phyloP scores from a whole-genome alignment of 2,329 filamentous ascomycete genomes.

The Penicillium sp. region DNA sequence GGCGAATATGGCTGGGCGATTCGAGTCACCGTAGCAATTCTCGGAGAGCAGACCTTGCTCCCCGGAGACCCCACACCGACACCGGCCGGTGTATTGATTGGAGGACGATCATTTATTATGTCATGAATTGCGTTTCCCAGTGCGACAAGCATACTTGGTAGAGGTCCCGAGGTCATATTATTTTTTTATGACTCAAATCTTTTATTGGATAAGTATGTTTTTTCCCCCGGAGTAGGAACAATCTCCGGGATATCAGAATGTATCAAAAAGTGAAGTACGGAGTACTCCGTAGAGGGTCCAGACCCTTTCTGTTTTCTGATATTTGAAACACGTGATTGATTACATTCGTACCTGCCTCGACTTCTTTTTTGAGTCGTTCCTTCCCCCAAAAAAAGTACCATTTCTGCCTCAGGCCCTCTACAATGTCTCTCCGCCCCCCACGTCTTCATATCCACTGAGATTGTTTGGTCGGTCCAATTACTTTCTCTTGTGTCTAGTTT shows the following conservation, averaged over 20 bases:
- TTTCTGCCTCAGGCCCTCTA: neutral
- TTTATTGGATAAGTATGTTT: neutral
- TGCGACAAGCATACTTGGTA: neutral
- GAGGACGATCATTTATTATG: neutral
- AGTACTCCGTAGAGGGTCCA: neutral
- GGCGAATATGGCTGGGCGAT: constrained; percentile 9
- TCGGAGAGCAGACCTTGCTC: constrained; percentile 22
- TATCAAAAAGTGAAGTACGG: no score
- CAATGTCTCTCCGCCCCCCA: neutral
- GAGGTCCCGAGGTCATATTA: no score
- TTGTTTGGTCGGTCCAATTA: neutral
- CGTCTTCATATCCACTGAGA: neutral
- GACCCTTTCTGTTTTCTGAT: neutral
- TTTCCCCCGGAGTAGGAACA: constrained; percentile 3
- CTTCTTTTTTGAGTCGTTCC: neutral
- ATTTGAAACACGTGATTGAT: neutral
- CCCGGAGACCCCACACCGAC: constrained; percentile 21
- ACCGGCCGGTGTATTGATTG: constrained; percentile 20
- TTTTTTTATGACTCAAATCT: no score
- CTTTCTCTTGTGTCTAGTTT: neutral
- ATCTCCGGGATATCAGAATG: neutral
- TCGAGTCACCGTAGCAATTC: constrained; percentile 22
- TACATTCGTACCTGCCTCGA: neutral
- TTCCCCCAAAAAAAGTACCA: neutral
- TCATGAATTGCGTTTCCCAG: constrained; percentile 7